phyloP scores from a whole-genome alignment of 1,284 basidiomycete genomes.

The Trichosporon sp. region DNA sequence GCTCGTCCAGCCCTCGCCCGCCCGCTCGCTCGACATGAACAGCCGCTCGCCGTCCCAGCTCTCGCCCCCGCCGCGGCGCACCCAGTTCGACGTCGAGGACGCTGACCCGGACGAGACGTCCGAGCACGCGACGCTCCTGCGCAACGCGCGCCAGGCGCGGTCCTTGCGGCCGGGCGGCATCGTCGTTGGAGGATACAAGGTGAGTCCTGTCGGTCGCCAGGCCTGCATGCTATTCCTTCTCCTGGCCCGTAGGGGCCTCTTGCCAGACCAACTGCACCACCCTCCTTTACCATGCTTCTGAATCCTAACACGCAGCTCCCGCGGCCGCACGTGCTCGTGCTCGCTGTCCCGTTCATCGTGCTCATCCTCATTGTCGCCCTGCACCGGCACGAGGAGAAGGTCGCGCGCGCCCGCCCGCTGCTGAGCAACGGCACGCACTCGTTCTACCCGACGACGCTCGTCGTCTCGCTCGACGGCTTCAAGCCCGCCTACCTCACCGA shows the following conservation, averaged over 20 bases:
- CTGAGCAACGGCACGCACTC: constrained; percentile 24
- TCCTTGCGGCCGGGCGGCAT: neutral
- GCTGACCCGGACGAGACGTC: constrained; percentile 2
- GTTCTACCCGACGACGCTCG: constrained; percentile 30
- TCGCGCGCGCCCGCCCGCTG: neutral
- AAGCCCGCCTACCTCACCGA: constrained; percentile 26
- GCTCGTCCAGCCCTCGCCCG: no score
- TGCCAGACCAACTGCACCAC: neutral
- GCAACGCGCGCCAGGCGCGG: neutral
- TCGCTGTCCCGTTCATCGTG: constrained; percentile 3
- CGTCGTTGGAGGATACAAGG: neutral
- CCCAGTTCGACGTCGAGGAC: neutral
- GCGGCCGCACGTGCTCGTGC: constrained; percentile 1
- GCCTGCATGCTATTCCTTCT: neutral
- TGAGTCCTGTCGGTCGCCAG: neutral
- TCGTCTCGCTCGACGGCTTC: constrained; percentile 38
- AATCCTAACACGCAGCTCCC: constrained; percentile 13
- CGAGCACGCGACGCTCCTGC: neutral
- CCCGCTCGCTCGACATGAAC: neutral
- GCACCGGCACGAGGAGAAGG: neutral
- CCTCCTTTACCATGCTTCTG: neutral
- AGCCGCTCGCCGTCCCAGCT: neutral
- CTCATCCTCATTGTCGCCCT: constrained; percentile 7
- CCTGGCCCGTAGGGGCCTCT: neutral
- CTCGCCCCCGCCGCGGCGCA: neutral